Conservation (phyloP, 345 rosid species). For the Sisymbrium irio region DNA sequence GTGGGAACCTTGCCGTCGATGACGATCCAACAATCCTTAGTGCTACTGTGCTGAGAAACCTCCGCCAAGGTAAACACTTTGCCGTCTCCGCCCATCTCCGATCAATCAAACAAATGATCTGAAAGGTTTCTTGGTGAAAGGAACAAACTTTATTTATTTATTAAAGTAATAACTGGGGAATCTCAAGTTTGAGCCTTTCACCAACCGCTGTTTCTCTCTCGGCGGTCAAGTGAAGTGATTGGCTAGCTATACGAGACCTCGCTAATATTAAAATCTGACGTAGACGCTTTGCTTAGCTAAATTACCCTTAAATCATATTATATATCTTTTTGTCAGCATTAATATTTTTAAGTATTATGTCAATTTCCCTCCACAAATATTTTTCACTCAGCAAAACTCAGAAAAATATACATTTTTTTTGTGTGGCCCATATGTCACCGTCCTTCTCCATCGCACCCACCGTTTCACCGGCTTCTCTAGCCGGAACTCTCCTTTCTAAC, state of each 20-base stretch:
- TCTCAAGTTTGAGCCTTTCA: neutral
- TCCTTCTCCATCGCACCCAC: conserved; percentile 25
- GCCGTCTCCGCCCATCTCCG: conserved; percentile 54
- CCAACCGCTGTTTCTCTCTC: neutral
- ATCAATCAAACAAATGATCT: neutral
- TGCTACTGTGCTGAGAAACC: conserved; percentile 66
- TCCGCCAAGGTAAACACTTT: conserved; percentile 66
- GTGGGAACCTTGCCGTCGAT: conserved; percentile 71
- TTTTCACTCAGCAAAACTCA: neutral
- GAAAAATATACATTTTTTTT: neutral
- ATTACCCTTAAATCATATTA: no score
- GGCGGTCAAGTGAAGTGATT: neutral
- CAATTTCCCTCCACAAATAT: conserved; percentile 12
- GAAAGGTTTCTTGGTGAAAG: neutral
- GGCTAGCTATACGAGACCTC: neutral
- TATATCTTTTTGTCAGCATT: no score
- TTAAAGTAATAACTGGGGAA: no score
- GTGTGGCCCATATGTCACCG: conserved; percentile 28
- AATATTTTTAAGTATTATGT: no score
- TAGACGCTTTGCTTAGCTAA: no score
- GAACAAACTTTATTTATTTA: neutral
- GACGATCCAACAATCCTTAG: conserved; percentile 84
- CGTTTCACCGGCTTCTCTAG: conserved; percentile 26
- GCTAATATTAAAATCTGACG: neutral
- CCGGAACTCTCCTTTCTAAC: conserved; percentile 9